phyloP scores from a whole-genome alignment of 2,329 filamentous ascomycete genomes.

The Claviceps sp. region DNA sequence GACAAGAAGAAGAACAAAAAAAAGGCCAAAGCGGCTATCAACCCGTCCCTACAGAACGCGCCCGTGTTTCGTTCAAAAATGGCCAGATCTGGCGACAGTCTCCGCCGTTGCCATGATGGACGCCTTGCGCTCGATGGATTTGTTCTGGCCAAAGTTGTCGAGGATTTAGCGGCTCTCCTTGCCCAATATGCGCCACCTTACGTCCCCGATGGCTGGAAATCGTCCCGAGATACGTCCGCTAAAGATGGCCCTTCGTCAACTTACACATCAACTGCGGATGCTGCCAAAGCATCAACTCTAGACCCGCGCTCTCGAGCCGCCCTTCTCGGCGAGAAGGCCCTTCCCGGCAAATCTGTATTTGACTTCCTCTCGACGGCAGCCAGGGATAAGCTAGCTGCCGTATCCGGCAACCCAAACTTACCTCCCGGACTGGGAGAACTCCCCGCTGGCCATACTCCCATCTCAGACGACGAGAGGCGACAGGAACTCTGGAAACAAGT shows the following conservation, averaged over 20 bases:
- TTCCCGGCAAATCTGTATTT: conserved; percentile 91
- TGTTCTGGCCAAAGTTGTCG: conserved; percentile 45
- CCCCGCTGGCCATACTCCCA: conserved; percentile 45
- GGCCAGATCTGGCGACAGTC: conserved; percentile 15
- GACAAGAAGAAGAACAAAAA: conserved; percentile 75
- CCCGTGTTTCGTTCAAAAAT: conserved; percentile 63
- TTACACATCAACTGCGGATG: conserved; percentile 60
- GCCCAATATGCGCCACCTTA: conserved; percentile 45
- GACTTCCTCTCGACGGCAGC: conserved; percentile 74
- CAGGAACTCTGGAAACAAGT: conserved; percentile 45
- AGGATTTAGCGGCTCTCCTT: conserved; percentile 19
- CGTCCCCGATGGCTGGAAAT: conserved; percentile 64
- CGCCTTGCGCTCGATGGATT: conserved; percentile 71
- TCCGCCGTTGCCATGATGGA: conserved; percentile 67
- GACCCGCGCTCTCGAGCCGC: conserved; percentile 66
- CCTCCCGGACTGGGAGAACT: conserved; percentile 67
- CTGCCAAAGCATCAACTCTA: conserved; percentile 62
- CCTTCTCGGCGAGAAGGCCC: conserved; percentile 59
- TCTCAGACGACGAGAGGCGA: conserved; percentile 49
- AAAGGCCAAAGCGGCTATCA: conserved; percentile 34
- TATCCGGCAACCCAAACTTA: conserved; percentile 63
- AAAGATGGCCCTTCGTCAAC: conserved; percentile 2
- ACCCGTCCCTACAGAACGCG: conserved; percentile 50
- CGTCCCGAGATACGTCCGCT: conserved; percentile 31
- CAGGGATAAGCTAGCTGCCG: conserved; percentile 61